phyloP scores from a whole-genome alignment of 495 filamentous ascomycete genomes.

The Aspergillus saccharolyticus region DNA sequence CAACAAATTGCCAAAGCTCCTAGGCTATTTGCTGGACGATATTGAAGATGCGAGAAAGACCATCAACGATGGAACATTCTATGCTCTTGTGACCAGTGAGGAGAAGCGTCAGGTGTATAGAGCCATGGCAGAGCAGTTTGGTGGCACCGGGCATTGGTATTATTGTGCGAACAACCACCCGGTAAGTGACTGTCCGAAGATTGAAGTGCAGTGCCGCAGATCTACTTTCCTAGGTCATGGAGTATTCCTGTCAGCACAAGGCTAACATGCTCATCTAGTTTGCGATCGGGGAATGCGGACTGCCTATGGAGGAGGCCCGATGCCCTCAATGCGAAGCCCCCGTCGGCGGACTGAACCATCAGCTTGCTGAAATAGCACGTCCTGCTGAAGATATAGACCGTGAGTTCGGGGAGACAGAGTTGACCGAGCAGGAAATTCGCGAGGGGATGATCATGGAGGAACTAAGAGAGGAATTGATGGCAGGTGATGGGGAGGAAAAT shows the following conservation, averaged over 20 bases:
- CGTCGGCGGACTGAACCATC: constrained; percentile 57
- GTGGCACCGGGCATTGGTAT: constrained; percentile 61
- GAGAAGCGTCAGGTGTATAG: constrained; percentile 40
- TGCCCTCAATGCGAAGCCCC: constrained; percentile 60
- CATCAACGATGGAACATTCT: constrained; percentile 27
- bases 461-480: not conserved
- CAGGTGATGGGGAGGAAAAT: not conserved
- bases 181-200: too few relatives aligned
- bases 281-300: constrained; percentile 65
- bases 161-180: constrained; percentile 58
- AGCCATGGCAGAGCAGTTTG: constrained; percentile 46
- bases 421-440: not conserved
- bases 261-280: constrained; percentile 30
- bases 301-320: constrained; percentile 55
- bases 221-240: too few relatives aligned
- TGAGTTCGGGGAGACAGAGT: constrained; percentile 23
- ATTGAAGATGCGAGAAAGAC: constrained; percentile 8
- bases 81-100: constrained; percentile 34
- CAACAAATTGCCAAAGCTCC: not conserved
- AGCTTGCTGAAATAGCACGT: constrained; percentile 41
- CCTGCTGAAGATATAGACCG: constrained; percentile 43
- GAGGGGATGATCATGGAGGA: not conserved
- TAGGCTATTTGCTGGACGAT: constrained; percentile 2
- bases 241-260: too few relatives aligned
- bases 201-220: too few relatives aligned